A percentile compares a stretch with the other conserved stretches of the same genome.
Evolutionary conservation across 2,329 filamentous ascomycete genomes (phyloP).

Genomic region (Hortaea sp.): DNA sequence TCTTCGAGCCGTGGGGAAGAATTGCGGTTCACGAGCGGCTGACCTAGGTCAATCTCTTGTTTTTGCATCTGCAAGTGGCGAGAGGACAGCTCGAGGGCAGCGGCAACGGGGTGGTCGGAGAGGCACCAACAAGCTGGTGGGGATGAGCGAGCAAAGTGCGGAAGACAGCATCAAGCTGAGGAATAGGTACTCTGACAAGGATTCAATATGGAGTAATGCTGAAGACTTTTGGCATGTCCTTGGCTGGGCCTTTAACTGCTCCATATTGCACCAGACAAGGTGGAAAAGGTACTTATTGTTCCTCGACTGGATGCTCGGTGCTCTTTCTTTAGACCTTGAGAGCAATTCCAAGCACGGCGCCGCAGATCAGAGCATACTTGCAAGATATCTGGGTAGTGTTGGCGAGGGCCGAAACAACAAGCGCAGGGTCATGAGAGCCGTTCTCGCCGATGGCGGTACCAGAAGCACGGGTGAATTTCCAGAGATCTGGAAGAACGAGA

Average conservation of each 20-base stretch:
- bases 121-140: background rate
- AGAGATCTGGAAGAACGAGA: constrained; percentile 61
- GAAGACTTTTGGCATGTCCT: constrained; percentile 82
- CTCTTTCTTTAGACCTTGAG: constrained; percentile 61
- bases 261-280: constrained; percentile 56
- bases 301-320: constrained; percentile 69
- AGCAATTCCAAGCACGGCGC: constrained; percentile 36
- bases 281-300: constrained; percentile 78
- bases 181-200: constrained; percentile 51
- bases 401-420: constrained; percentile 29
- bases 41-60: background rate
- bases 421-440: constrained; percentile 51
- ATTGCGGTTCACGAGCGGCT: constrained; percentile 20
- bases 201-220: constrained; percentile 63
- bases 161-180: background rate
- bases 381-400: constrained; percentile 44
- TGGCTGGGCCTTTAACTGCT: constrained; percentile 92
- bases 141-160: background rate
- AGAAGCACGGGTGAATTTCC: constrained; percentile 45
- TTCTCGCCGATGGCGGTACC: constrained; percentile 56
- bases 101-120: background rate
- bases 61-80: background rate
- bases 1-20: constrained; percentile 34
- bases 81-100: no score
- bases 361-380: constrained; percentile 49